These are phyloP conservation scores for Boletus reticuloceps DNA, from an alignment of 768 basidiomycete genomes.

Conservation along the genomic window DNA sequence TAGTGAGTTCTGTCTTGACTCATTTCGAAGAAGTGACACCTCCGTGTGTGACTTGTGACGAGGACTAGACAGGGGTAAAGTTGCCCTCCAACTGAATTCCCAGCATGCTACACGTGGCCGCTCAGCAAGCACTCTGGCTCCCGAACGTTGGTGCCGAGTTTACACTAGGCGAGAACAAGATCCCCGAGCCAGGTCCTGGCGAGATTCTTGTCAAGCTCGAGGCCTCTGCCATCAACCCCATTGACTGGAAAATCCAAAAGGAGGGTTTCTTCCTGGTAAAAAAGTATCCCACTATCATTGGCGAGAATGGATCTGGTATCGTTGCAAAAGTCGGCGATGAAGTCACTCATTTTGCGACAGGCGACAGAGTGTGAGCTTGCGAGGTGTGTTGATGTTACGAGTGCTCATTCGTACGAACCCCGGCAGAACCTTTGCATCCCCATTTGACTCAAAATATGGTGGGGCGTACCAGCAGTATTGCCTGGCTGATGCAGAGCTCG, in stretches of 20 bases:
- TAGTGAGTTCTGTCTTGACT: too few species aligned
- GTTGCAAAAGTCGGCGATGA: constrained; percentile 36
- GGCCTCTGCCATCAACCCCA: constrained; percentile 44
- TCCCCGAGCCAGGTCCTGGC: constrained; percentile 38
- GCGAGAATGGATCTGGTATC: constrained; percentile 37
- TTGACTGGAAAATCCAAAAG: constrained; percentile 29
- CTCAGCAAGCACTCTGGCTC: constrained; percentile 19
- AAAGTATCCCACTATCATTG: constrained; percentile 37
- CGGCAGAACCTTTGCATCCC: constrained; percentile 5
- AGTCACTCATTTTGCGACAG: constrained; percentile 31
- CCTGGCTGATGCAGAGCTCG: constrained; percentile 18
- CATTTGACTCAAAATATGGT: not conserved
- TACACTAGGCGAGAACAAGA: constrained; percentile 5
- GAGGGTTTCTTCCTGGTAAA: constrained; percentile 19
- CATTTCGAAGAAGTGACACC: too few species aligned
- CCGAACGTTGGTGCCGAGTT: constrained; percentile 10
- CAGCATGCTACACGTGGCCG: not conserved
- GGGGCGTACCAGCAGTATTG: constrained; percentile 25
- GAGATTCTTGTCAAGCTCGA: constrained; percentile 43
- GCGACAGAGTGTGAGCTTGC: constrained; percentile 35
- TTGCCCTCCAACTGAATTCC: too few species aligned
- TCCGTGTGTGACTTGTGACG: too few species aligned
- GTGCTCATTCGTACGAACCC: not conserved
- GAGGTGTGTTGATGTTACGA: not conserved
- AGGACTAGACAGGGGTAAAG: not conserved